phyloP scores from a whole-genome alignment of 805 yeast genomes.

The Suhomyces pyralidae region DNA sequence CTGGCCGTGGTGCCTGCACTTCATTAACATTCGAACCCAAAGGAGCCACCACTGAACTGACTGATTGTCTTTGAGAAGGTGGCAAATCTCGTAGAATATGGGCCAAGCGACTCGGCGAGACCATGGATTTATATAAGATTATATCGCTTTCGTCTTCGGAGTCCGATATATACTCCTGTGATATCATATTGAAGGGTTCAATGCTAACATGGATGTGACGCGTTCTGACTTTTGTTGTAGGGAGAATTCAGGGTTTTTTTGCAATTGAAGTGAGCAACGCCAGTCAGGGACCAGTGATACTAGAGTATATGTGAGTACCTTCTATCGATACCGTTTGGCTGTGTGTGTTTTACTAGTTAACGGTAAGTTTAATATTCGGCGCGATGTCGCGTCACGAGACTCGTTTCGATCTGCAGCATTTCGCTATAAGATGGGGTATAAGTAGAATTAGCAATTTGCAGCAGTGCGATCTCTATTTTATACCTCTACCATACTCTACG shows the following conservation, averaged over 20 bases:
- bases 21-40: background rate
- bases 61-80: background rate
- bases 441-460: background rate
- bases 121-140: slow-evolving; percentile 11
- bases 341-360: background rate
- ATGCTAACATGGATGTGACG: background rate
- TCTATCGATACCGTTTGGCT: background rate
- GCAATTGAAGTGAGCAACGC: background rate
- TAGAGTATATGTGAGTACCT: background rate
- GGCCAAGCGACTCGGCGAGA: slow-evolving; percentile 7
- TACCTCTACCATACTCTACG: background rate
- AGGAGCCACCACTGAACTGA: background rate
- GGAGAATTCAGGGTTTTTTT: background rate
- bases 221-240: background rate
- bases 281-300: background rate
- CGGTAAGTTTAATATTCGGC: background rate
- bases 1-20: background rate
- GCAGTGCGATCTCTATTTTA: background rate
- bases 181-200: background rate
- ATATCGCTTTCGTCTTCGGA: slow-evolving; percentile 24
- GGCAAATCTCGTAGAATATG: background rate
- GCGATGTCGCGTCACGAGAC: slow-evolving; percentile 1
- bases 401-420: background rate
- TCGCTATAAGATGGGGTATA: background rate
- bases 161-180: slow-evolving; percentile 23